Evolutionary conservation across 306 rosid genomes (phyloP), one percentile per base, ranked within the genome.

Genomic region (Castanea sativa): DNA sequence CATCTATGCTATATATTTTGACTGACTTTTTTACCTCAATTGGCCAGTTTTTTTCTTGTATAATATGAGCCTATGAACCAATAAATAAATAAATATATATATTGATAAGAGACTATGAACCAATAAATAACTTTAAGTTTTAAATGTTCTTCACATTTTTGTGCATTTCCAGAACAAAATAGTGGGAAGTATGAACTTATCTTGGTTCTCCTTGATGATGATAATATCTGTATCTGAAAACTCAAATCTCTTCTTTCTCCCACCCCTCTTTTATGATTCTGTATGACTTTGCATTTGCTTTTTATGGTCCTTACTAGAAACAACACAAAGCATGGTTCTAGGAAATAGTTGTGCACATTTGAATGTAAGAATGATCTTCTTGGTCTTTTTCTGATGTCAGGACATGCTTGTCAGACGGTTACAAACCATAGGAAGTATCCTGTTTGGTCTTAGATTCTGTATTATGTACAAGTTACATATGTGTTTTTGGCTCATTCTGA

Each of bases 1-100:
- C 76, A 61, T 71, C 33, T 49, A 61, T 56, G 69, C 57, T 65
- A 43, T 78, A 45, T 64, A 73, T 33, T 79, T 33, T 71, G 41
- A 73, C 76, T 75, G 79, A 83, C 73, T 9, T 64, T 15, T 64
- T 15, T 23, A 67, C 69, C 80, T 53, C 67, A 68, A 61, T 55
- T 45, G 82, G 78, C 76, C 16, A 7, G 52, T n/a, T 67, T 70
- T 70, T 81, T 77, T 74, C 73, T 81, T 64, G 32, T 76, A 58
- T 77, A 65, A 74, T 71, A 12, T 61, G 81, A 84, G 76, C 77
- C 73, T 53, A 30, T 74, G 74, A 78, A 79, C 69, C 11, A 38
- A 38, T 38, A 38, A 38, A 38, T 38, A 1, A 0, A 9, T 52
- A n/a, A n/a, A n/a, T n/a, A n/a, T 25, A 0, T 25, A 1, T 25